phyloP scores from a whole-genome alignment of 306 rosid genomes.

The Trifolium dubium region DNA sequence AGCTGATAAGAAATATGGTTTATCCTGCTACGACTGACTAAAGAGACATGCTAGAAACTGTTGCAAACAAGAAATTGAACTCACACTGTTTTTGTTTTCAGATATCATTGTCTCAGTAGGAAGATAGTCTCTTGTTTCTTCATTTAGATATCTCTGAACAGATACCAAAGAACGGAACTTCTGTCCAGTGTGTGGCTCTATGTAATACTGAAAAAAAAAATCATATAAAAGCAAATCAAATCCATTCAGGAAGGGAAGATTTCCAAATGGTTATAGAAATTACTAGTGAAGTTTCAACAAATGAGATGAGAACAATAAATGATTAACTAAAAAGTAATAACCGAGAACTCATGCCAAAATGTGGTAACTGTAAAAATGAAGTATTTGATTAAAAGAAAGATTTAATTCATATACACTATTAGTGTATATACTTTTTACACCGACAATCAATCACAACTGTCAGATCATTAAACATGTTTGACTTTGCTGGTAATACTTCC shows the following conservation, averaged over 20 bases:
- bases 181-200: constrained; percentile 57
- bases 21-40: constrained; percentile 11
- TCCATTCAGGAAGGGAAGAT: constrained; percentile 6
- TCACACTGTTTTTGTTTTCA: constrained; percentile 46
- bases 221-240: not conserved
- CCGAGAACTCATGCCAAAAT: constrained; percentile 8
- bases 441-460: too few relatives aligned
- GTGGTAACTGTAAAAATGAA: constrained; percentile 15
- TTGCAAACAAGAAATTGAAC: constrained; percentile 27
- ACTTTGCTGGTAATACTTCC: too few relatives aligned
- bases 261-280: constrained; percentile 32
- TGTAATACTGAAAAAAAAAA: constrained; percentile 56
- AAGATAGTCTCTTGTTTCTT: constrained; percentile 15
- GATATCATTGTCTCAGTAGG: constrained; percentile 27
- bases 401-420: too few relatives aligned
- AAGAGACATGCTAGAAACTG: constrained; percentile 13
- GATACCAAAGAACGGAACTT: constrained; percentile 62
- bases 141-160: constrained; percentile 57
- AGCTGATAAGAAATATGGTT: constrained; percentile 19
- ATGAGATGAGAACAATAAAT: not conserved
- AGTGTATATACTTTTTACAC: too few relatives aligned
- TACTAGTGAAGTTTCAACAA: not conserved
- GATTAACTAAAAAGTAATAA: not conserved
- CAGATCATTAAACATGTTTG: too few relatives aligned
- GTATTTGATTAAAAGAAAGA: too few relatives aligned